A percentile compares a stretch with the other conserved stretches of the same genome.
Conservation (phyloP, 2,329 filamentous ascomycete genomes). For the Erysiphe pisi region DNA sequence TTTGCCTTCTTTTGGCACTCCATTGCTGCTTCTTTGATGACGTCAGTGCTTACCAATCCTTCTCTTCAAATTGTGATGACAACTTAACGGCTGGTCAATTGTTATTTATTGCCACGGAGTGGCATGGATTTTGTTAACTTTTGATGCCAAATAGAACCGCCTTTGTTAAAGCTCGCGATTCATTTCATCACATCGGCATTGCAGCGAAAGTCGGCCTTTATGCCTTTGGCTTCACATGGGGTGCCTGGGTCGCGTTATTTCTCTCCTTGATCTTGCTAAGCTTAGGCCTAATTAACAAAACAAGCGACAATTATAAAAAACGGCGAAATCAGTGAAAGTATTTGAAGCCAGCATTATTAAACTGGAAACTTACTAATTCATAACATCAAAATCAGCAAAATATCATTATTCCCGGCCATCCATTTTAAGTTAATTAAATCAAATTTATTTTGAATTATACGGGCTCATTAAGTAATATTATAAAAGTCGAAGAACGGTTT, state of each 20-base stretch:
- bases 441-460: too few relatives aligned
- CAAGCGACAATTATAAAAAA: not conserved
- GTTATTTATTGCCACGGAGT: not conserved
- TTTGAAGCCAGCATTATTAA: too few relatives aligned
- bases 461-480: too few relatives aligned
- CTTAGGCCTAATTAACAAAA: slow-evolving; percentile 39
- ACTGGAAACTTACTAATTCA: too few relatives aligned
- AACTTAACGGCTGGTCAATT: slow-evolving; percentile 29
- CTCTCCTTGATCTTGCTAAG: slow-evolving; percentile 59
- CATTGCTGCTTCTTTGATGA: slow-evolving; percentile 61
- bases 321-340: too few relatives aligned
- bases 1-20: slow-evolving; percentile 60
- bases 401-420: too few relatives aligned
- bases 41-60: slow-evolving; percentile 44
- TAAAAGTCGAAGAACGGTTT: too few relatives aligned
- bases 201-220: slow-evolving; percentile 53
- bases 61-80: slow-evolving; percentile 30
- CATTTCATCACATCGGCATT: slow-evolving; percentile 48
- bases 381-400: too few relatives aligned
- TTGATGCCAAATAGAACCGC: slow-evolving; percentile 40
- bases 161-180: slow-evolving; percentile 59
- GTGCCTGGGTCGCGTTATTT: slow-evolving; percentile 54
- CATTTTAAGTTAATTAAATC: too few relatives aligned
- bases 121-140: not conserved
- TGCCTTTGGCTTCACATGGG: slow-evolving; percentile 70